These are phyloP conservation scores for Rhodotorula glutinis DNA, from an alignment of 1,284 basidiomycete genomes.

Conservation along the genomic window DNA sequence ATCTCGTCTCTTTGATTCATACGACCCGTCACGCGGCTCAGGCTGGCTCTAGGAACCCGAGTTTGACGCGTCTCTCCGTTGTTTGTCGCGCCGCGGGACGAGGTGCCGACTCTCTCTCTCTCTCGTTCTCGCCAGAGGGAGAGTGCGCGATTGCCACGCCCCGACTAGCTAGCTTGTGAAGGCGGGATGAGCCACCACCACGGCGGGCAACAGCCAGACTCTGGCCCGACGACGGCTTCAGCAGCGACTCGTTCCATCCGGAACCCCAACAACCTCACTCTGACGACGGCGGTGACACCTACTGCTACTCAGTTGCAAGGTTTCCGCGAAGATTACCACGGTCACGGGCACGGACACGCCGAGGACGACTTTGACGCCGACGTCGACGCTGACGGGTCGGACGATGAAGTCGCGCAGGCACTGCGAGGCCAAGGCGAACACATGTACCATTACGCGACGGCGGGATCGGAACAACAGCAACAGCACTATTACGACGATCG, in stretches of 20 bases:
- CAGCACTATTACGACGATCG: not conserved
- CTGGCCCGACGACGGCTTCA: too few relatives aligned
- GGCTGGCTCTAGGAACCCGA: too few relatives aligned
- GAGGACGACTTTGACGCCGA: not conserved
- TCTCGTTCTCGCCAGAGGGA: too few relatives aligned
- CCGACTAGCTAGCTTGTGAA: too few relatives aligned
- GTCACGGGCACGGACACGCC: not conserved
- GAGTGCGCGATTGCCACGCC: too few relatives aligned
- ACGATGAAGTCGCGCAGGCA: constrained; percentile 10
- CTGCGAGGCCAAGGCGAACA: constrained; percentile 1
- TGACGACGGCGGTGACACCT: not conserved
- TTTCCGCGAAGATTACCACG: not conserved
- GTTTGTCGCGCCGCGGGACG: too few relatives aligned
- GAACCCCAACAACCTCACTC: not conserved
- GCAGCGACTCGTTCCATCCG: not conserved
- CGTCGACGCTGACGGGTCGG: not conserved
- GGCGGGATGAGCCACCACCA: too few relatives aligned
- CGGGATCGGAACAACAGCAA: not conserved
- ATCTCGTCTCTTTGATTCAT: too few relatives aligned
- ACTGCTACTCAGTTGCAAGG: not conserved
- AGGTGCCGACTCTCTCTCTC: too few relatives aligned
- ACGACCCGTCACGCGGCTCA: too few relatives aligned
- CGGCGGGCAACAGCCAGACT: too few relatives aligned
- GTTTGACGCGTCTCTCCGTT: too few relatives aligned
- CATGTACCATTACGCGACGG: constrained; percentile 4